Percentiles rank a stretch among this genome's conserved stretches.
These are phyloP conservation scores for Tilletia walkeri DNA, from an alignment of 1,284 basidiomycete species.

Conservation along the genomic window DNA sequence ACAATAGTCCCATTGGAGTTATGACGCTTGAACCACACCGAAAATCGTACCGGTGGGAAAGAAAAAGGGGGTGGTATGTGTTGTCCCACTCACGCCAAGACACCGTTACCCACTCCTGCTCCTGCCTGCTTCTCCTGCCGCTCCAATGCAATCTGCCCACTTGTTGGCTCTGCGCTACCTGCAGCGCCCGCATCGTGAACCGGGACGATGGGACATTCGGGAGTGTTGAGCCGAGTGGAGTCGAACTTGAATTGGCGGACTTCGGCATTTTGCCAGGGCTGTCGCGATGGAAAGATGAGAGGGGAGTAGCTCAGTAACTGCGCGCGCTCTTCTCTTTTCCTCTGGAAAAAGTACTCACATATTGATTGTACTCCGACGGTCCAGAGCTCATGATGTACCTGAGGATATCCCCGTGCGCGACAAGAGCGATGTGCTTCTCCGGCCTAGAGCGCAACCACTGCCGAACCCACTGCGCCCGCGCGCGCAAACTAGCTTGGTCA, in stretches of 20 bases:
- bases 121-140: constrained; percentile 4
- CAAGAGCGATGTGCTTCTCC: constrained; percentile 50
- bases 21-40: not conserved
- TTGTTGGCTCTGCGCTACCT: constrained; percentile 42
- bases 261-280: constrained; percentile 53
- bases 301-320: not conserved
- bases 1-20: too few species aligned
- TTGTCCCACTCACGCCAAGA: not conserved
- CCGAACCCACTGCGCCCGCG: constrained; percentile 52
- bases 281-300: not conserved
- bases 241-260: constrained; percentile 49
- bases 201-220: constrained; percentile 37
- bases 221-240: constrained; percentile 33
- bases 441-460: constrained; percentile 49
- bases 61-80: not conserved
- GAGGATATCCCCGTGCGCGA: constrained; percentile 54
- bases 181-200: constrained; percentile 40
- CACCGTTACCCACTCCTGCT: not conserved
- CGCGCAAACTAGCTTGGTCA: constrained; percentile 27
- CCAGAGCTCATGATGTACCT: constrained; percentile 41
- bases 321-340: not conserved
- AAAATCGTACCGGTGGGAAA: too few species aligned
- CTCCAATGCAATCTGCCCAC: constrained; percentile 1
- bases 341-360: not conserved
- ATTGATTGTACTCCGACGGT: constrained; percentile 26